A percentile compares a stretch with the other conserved stretches of the same genome.
Evolutionary conservation across 192 early-diverging fungal genomes (phyloP).

Genomic region (Lobulomyces angularis): DNA sequence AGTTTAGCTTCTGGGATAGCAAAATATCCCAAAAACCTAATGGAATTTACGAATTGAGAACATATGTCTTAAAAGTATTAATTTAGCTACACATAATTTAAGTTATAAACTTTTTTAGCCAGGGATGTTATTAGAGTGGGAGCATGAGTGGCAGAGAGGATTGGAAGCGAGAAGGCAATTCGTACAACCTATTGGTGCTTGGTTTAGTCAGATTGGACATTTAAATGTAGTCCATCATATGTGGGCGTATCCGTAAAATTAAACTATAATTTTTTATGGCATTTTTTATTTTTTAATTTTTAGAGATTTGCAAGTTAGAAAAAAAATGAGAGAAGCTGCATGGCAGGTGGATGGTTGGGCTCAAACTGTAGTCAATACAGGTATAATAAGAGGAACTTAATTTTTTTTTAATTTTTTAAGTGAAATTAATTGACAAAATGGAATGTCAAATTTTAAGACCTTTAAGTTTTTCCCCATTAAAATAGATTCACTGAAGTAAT

Average conservation of each 20-base stretch:
- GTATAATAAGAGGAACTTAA: conserved; percentile 15
- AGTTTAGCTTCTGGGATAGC: conserved; percentile 91
- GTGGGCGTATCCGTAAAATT: conserved; percentile 72
- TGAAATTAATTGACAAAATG: conserved; percentile 69
- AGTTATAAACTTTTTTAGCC: conserved; percentile 37
- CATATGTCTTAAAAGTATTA: conserved; percentile 64
- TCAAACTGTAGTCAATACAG: conserved; percentile 80
- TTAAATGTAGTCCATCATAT: conserved; percentile 86
- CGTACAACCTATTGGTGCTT: conserved; percentile 87
- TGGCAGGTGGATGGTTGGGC: conserved; percentile 93
- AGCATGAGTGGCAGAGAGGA: conserved; percentile 76
- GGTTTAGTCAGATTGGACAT: conserved; percentile 85
- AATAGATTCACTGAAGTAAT: too few species aligned
- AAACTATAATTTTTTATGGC: conserved; percentile 3
- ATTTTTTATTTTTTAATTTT: background rate
- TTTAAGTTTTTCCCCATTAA: conserved; percentile 61
- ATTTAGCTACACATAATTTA: background rate
- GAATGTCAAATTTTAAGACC: conserved; percentile 67
- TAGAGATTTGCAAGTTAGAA: conserved; percentile 75
- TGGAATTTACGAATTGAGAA: conserved; percentile 87
- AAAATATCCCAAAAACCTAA: too few species aligned
- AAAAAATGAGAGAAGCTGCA: conserved; percentile 76
- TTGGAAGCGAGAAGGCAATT: conserved; percentile 76
- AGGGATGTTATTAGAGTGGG: conserved; percentile 84
- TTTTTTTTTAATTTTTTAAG: conserved; percentile 18